Base-by-base conservation (phyloP, 2,329 filamentous ascomycete species). In the Pseudogymnoascus sp. region DNA sequence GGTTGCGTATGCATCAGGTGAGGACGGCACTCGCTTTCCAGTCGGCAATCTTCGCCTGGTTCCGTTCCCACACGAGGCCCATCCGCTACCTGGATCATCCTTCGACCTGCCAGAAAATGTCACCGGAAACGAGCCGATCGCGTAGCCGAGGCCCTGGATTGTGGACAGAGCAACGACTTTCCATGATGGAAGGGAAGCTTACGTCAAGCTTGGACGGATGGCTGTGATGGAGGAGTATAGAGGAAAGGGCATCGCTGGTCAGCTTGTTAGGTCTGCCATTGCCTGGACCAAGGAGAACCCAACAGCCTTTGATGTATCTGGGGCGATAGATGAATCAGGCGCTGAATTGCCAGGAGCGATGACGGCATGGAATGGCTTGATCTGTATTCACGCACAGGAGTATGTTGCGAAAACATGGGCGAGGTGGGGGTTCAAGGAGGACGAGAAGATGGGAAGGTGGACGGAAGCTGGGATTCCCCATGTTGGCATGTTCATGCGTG, bases 381-480 rank as follows among this genome's bases (percentile, higher is more conserved):
- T 93, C 6, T 86, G 91, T 71, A 83, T 89, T 23, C 93, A 97
- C 78, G 89, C 91, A 2, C 92, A 96, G 77, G 81, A 82, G 62
- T 74, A 78, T 33, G 85, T 89, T 12, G 80, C 85, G 66, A 76
- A 75, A 28, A 78, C 87, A 67, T 97, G 92, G 85, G 76, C 78
- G 70, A 83, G 80, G 70, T 83, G 88, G 75, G 92, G 91, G 0
- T 97, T 96, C 73, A 76, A 79, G 65, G 78, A 83, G 8, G 92
- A 97, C 74, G 81, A 89, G 70, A 79, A 76, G 8, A 84, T 93
- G 83, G 90, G 90, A 0, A 80, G 74, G 33, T 97, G 92, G 91
- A 80, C 81, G 65, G 92, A 97, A 74, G 91, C 95, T 71, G 90
- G 89, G 3, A 93, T 96, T 62, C 80, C 83, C 67, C 91, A 96